phyloP scores from a whole-genome alignment of 345 rosid genomes.

The Euclidium syriacum region DNA sequence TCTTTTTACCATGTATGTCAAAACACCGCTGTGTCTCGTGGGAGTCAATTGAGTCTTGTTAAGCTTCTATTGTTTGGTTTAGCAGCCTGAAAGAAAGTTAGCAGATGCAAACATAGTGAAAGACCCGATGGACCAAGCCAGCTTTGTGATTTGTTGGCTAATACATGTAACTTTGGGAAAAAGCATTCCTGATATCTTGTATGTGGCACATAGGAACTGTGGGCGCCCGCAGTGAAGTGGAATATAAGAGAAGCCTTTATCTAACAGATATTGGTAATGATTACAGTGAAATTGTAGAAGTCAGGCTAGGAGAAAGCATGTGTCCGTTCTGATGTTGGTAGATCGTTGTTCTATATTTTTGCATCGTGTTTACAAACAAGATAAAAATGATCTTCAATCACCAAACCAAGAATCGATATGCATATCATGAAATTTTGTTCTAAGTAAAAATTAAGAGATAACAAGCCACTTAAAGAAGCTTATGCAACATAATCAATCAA shows the following conservation, averaged over 20 bases:
- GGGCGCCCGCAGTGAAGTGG: not conserved
- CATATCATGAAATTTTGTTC: constrained; percentile 64
- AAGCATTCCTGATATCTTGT: constrained; percentile 36
- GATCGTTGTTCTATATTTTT: constrained; percentile 46
- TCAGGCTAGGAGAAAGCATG: constrained; percentile 56
- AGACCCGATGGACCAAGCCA: constrained; percentile 46
- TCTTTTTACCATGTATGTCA: not conserved
- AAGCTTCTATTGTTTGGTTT: not conserved
- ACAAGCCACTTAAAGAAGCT: not conserved
- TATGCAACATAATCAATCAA: not conserved
- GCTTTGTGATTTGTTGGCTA: constrained; percentile 51
- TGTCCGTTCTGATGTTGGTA: constrained; percentile 63
- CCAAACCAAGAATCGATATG: constrained; percentile 88
- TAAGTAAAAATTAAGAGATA: not conserved
- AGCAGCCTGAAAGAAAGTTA: constrained; percentile 48
- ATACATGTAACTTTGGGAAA: not conserved
- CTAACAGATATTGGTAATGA: constrained; percentile 33
- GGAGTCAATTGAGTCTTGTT: not conserved
- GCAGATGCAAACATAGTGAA: constrained; percentile 68
- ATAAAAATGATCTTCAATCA: constrained; percentile 75
- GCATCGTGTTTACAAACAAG: constrained; percentile 82
- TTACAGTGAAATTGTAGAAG: constrained; percentile 43
- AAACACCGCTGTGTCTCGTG: too few relatives aligned
- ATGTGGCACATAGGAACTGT: constrained; percentile 4
- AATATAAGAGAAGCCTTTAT: not conserved